Evolutionary conservation across 805 yeast genomes (phyloP), one percentile per base, ranked within the genome.

Genomic region (Ogataea zsoltii): DNA sequence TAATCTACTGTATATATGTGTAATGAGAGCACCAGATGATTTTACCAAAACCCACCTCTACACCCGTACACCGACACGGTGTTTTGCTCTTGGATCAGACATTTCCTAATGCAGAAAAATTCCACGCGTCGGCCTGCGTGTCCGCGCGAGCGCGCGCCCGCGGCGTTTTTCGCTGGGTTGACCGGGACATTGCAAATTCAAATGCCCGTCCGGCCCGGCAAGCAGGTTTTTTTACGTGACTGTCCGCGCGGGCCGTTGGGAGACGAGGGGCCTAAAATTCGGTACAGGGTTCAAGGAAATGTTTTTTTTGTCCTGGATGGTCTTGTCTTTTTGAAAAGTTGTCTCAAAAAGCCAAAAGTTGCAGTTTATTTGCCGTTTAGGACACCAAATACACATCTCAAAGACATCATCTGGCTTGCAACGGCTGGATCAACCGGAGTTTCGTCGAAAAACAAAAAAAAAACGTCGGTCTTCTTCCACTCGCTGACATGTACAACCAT

Each of bases 401-500:
- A 6, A 6, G 5, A 15, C 38, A 13, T 3, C 4, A 13, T 7
- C 10, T n/a, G 11, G 26, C 26, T 34, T 10, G 29, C 29, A 13
- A 4, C 19, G 14, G 32, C 31, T 37, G 33, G 40, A 14, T 37
- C 32, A 37, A 10, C 15, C 7, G 13, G 13, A 28, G 11, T 9
- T 16, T 18, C 25, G 25, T 21, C 25, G 5, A 21, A 21, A 21
- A 4, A 10, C 7, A 36, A 25, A 36, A 7, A 25, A 36, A 23
- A 36, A 36, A 30, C 23, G 39, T 30, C n/a, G 14, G 39, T 36
- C 31, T 16, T 25, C 31, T 26, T 7, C 23, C 15, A 26, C 23
- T 37, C 25, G 40, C 40, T 37, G 25, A 11, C 21, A 65, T 65
- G 65, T 67, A 66, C 34, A 56, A 45, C 30, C 70, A 66, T 38